A percentile compares a stretch with the other conserved stretches of the same genome.
phyloP scores from a whole-genome alignment of 2,329 filamentous ascomycete species.

The Aspergillus piperis region DNA sequence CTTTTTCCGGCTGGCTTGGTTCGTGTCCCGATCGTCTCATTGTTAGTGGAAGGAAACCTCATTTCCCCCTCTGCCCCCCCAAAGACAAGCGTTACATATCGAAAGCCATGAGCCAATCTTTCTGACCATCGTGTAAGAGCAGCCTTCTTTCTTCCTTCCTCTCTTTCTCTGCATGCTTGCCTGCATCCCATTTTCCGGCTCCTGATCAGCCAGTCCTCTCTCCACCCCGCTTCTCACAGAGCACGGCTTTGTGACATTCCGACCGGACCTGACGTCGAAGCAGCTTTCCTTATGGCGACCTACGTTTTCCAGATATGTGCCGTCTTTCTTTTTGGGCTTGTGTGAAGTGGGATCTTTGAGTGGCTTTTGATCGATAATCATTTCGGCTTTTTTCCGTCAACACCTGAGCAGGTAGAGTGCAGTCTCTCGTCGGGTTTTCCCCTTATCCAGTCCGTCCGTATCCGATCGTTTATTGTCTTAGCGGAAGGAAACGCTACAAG shows the following conservation, averaged over 20 bases:
- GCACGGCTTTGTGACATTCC: slow-evolving; percentile 7
- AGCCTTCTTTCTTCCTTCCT: slow-evolving; percentile 9
- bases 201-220: slow-evolving; percentile 2
- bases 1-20: background rate
- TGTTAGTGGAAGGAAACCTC: slow-evolving; percentile 2
- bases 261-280: slow-evolving; percentile 24
- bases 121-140: slow-evolving; percentile 29
- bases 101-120: slow-evolving; percentile 21
- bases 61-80: slow-evolving; percentile 6
- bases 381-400: slow-evolving; percentile 26
- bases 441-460: slow-evolving; percentile 23
- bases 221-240: slow-evolving; percentile 7
- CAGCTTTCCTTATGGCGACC: slow-evolving; percentile 45
- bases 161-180: slow-evolving; percentile 5
- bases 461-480: slow-evolving; percentile 17
- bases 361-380: slow-evolving; percentile 39
- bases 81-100: background rate
- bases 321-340: slow-evolving; percentile 46
- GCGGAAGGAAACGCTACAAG: slow-evolving; percentile 11
- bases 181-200: background rate
- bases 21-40: slow-evolving; percentile 3
- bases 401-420: slow-evolving; percentile 26
- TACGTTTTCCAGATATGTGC: slow-evolving; percentile 47
- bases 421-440: slow-evolving; percentile 21
- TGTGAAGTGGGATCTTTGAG: slow-evolving; percentile 45